Evolutionary conservation across 306 rosid species (phyloP), one percentile per base, ranked within the genome.

Genomic region (Sesbania bispinosa): DNA sequence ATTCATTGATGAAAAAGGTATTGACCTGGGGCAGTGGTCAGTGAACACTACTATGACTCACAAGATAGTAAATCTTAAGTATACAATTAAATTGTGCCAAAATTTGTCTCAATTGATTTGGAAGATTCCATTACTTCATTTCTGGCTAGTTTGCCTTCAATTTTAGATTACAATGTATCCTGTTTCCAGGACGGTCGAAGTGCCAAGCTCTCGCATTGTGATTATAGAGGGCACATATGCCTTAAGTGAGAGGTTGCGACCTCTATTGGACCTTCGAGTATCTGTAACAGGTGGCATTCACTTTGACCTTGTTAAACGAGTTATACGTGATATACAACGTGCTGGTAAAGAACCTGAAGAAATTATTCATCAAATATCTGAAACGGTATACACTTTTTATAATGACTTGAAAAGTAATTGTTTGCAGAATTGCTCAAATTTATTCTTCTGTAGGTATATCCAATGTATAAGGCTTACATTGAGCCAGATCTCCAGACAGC

Each of bases 281-380:
- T 95, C 97, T 80, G 99, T 95, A 72, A 95, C 93, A 4, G 99
- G 99, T 3, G 99, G 97, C 75, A 93, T 95, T 77, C 99, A 95
- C 87, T 89, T 95, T 81, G 99, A 95, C 84, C 97, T 95, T 48
- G 91, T 95, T 46, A 95, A 95, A 80, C 83, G 99, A 83, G 99
- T 95, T 65, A 84, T 95, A 55, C 90, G 99, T 62, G 99, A 95
- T 77, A 88, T 95, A 72, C 97, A 95, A 64, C 92, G 99, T 51
- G 99, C 99, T 77, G 96, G 97, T 71, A 97, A 91, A 82, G 92
- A 91, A 81, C 97, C 99, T 36, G 93, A 95, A 91, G 99, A 95
- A 86, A 95, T 95, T 42, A 95, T 95, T 73, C 93, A 91, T 83
- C 99, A 95, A 88, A 95, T 95, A 83, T 95, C 99, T 47, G 99